Evolutionary conservation across 1,284 basidiomycete genomes (phyloP).

Genomic region (Cryptococcus sp.): DNA sequence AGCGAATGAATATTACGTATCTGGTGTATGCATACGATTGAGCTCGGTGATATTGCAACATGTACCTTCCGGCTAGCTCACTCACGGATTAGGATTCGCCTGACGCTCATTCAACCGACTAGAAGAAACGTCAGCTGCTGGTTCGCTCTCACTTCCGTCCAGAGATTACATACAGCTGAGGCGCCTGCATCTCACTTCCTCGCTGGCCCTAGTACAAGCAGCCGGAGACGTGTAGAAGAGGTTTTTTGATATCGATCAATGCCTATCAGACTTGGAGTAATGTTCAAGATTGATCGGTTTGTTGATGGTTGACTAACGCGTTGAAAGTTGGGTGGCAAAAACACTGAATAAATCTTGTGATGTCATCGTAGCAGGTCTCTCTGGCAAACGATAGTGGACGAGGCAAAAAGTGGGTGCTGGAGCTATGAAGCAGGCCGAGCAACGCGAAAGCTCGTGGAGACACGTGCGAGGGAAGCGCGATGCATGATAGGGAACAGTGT

Average conservation of each 20-base stretch:
- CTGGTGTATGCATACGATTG: conserved; percentile 15
- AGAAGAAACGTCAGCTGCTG: not conserved
- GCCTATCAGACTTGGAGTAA: too few relatives aligned
- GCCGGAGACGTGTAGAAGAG: too few relatives aligned
- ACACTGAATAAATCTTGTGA: not conserved
- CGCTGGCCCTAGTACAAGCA: too few relatives aligned
- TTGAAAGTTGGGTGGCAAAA: not conserved
- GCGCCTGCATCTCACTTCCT: conserved; percentile 30
- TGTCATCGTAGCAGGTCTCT: too few relatives aligned
- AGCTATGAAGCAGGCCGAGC: too few relatives aligned
- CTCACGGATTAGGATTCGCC: conserved; percentile 47
- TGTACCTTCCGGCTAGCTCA: not conserved
- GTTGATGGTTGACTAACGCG: not conserved
- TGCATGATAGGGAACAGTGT: too few relatives aligned
- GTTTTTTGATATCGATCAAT: too few relatives aligned
- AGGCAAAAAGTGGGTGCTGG: too few relatives aligned
- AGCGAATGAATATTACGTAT: conserved; percentile 48
- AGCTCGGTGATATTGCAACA: not conserved
- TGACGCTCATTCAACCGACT: conserved; percentile 48
- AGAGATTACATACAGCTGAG: conserved; percentile 22
- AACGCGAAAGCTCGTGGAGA: too few relatives aligned
- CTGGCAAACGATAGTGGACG: too few relatives aligned
- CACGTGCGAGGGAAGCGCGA: too few relatives aligned
- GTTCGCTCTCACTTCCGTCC: not conserved
- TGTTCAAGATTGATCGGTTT: not conserved